These are phyloP conservation scores for Corymbia citriodora DNA, from an alignment of 441 rosid species.

Conservation along the genomic window DNA sequence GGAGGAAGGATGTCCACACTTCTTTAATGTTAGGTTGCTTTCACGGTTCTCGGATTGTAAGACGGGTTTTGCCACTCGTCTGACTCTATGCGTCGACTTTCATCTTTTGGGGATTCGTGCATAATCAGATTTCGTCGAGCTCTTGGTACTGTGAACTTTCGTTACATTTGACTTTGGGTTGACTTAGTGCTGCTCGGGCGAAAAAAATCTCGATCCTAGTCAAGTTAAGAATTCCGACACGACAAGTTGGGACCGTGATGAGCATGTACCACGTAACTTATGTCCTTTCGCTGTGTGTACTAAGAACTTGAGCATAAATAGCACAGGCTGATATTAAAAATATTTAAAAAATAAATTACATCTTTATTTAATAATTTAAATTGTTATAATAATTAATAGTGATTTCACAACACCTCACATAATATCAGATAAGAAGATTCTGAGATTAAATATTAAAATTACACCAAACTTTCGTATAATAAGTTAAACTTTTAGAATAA, in stretches of 20 bases:
- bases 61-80: not conserved
- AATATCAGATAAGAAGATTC: not conserved
- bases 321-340: no score
- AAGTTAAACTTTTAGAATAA: no score
- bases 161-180: not conserved
- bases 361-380: no score
- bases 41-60: not conserved
- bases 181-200: not conserved
- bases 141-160: not conserved
- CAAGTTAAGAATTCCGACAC: not conserved
- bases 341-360: no score
- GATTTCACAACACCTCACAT: not conserved
- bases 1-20: not conserved
- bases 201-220: not conserved
- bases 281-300: not conserved
- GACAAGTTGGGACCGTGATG: not conserved
- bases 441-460: no score
- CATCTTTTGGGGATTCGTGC: not conserved
- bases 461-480: no score
- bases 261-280: not conserved
- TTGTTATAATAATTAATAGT: no score
- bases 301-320: not conserved
- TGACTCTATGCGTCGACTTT: not conserved
- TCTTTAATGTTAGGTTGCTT: not conserved
- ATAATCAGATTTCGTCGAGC: not conserved